These are phyloP conservation scores for Fusarium buxicola DNA, from an alignment of 2,329 filamentous ascomycete species.

Conservation along the genomic window DNA sequence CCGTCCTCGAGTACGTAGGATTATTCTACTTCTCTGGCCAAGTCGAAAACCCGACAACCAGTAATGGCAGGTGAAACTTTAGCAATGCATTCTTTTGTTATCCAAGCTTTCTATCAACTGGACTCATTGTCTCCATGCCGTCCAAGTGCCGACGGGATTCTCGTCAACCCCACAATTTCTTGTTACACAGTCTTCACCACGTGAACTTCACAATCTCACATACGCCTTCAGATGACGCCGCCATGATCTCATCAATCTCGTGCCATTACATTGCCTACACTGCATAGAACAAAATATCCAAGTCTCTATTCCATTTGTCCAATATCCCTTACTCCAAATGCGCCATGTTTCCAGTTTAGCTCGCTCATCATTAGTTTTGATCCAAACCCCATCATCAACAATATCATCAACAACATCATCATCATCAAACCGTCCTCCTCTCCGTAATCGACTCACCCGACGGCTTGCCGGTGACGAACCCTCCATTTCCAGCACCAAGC, in stretches of 20 bases:
- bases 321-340: not conserved
- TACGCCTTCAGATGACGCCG: conserved; percentile 27
- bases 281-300: too few species aligned
- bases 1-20: too few species aligned
- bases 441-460: conserved; percentile 69
- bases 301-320: conserved; percentile 5
- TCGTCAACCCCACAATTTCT: conserved; percentile 30
- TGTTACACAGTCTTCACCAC: conserved; percentile 11
- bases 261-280: conserved; percentile 7
- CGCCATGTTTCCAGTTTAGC: not conserved
- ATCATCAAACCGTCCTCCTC: conserved; percentile 62
- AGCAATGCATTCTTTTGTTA: too few species aligned
- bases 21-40: too few species aligned
- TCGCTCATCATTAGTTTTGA: not conserved
- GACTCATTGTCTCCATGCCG: conserved; percentile 30
- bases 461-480: conserved; percentile 63
- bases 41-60: too few species aligned
- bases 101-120: not conserved
- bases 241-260: conserved; percentile 21
- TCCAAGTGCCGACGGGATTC: conserved; percentile 1
- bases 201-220: conserved; percentile 14
- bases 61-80: too few species aligned
- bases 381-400: not conserved
- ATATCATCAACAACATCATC: not conserved
- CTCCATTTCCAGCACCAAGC: conserved; percentile 64